Evolutionary conservation across 495 filamentous ascomycete genomes (phyloP).

Genomic region (Podospora pseudoanserina): DNA sequence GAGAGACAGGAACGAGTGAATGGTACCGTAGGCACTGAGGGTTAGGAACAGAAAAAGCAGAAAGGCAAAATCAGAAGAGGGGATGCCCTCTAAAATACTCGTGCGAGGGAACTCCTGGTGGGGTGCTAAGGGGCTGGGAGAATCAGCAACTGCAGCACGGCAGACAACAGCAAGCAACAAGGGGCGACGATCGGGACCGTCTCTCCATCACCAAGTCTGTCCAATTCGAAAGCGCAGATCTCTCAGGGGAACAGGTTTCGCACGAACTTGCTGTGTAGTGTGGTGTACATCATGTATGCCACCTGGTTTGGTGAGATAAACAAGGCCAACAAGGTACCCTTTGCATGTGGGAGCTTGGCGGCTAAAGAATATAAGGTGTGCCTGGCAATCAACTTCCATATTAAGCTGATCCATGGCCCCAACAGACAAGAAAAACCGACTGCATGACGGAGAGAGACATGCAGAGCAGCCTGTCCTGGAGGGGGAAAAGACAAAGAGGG

Average conservation of each 20-base stretch:
- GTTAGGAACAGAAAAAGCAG: conserved; percentile 9
- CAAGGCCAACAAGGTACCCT: conserved; percentile 1
- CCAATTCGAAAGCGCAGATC: conserved; percentile 4
- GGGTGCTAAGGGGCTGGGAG: neutral
- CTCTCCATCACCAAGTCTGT: conserved; percentile 1
- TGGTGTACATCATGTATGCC: neutral
- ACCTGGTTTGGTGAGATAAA: neutral
- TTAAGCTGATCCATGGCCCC: conserved; percentile 4
- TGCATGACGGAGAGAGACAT: neutral
- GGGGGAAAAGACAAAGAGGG: neutral
- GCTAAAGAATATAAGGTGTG: conserved; percentile 23
- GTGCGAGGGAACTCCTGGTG: neutral
- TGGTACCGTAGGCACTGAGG: conserved; percentile 25
- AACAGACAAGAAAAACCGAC: neutral
- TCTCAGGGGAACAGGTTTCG: conserved; percentile 1
- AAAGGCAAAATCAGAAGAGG: conserved; percentile 2
- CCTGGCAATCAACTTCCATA: conserved; percentile 25
- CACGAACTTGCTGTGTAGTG: conserved; percentile 7
- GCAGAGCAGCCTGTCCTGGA: neutral
- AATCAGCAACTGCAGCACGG: neutral
- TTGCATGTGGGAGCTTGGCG: conserved; percentile 18
- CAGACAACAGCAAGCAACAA: neutral
- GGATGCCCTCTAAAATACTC: conserved; percentile 12
- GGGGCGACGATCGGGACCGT: conserved; percentile 1
- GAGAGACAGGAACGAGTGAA: conserved; percentile 27